These are phyloP conservation scores for Aspergillus haitiensis DNA, from an alignment of 495 filamentous ascomycete genomes.

Conservation along the genomic window DNA sequence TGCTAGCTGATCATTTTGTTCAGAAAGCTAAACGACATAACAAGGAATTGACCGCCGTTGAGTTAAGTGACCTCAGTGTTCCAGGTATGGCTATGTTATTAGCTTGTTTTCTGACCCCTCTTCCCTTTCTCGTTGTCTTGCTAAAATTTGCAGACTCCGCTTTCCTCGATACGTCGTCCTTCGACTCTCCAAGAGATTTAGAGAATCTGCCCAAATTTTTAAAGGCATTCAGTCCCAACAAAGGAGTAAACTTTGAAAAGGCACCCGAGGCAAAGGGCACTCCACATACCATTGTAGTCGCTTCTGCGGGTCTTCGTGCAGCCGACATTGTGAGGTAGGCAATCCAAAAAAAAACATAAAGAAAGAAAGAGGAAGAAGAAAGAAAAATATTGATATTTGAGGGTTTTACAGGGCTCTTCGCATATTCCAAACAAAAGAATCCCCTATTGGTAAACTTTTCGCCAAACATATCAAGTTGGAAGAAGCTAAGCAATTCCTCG, in stretches of 20 bases:
- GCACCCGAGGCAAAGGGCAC: conserved; percentile 69
- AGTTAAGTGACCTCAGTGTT: conserved; percentile 78
- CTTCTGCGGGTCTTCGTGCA: conserved; percentile 75
- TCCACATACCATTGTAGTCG: conserved; percentile 84
- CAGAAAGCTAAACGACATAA: conserved; percentile 76
- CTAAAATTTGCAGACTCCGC: conserved; percentile 46
- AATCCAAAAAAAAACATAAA: background rate
- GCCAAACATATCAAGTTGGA: conserved; percentile 96
- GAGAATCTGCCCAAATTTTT: conserved; percentile 77
- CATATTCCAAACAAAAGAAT: conserved; percentile 74
- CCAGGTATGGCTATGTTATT: conserved; percentile 58
- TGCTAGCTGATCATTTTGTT: conserved; percentile 86
- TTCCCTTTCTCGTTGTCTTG: conserved; percentile 1
- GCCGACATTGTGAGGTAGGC: conserved; percentile 72
- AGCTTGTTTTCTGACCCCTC: background rate
- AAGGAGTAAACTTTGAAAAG: conserved; percentile 50
- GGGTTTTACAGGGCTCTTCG: conserved; percentile 59
- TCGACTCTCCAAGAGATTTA: conserved; percentile 58
- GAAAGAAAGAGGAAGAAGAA: background rate
- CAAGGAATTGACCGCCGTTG: conserved; percentile 73
- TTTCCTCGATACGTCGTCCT: conserved; percentile 74
- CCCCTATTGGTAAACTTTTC: conserved; percentile 83
- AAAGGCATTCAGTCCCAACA: conserved; percentile 59
- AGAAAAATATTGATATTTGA: conserved; percentile 10
- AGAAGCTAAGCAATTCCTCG: conserved; percentile 76